Evolutionary conservation across 768 basidiomycete species (phyloP).

Genomic region (Pulveroboletus ravenelii): DNA sequence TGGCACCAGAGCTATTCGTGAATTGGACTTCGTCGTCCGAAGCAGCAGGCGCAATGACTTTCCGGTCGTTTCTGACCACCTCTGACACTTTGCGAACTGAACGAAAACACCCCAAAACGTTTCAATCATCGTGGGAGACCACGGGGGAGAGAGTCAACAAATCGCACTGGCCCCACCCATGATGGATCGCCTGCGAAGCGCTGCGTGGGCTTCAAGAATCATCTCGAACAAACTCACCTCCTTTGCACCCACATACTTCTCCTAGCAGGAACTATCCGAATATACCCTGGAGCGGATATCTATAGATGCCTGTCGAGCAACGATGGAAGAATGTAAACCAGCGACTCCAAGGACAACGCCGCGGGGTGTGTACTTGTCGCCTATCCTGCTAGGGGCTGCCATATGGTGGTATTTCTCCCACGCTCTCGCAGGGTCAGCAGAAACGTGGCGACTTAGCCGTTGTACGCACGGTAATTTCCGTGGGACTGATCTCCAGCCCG

Average conservation of each 20-base stretch:
- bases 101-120: constrained; percentile 5
- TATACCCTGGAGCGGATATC: constrained; percentile 10
- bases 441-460: not conserved
- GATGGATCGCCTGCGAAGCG: constrained; percentile 40
- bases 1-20: constrained; percentile 52
- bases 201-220: not conserved
- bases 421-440: not conserved
- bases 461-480: not conserved
- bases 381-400: constrained; percentile 4
- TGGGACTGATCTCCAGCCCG: not conserved
- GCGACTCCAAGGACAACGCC: constrained; percentile 18
- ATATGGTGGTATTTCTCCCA: constrained; percentile 4
- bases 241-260: constrained; percentile 34
- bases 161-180: constrained; percentile 39
- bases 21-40: constrained; percentile 64
- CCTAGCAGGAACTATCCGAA: constrained; percentile 25
- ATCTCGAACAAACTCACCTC: constrained; percentile 22
- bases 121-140: not conserved
- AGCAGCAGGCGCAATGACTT: constrained; percentile 66
- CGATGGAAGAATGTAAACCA: constrained; percentile 13
- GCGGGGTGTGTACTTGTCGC: constrained; percentile 25
- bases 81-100: constrained; percentile 39
- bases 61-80: constrained; percentile 33
- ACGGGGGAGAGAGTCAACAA: constrained; percentile 30
- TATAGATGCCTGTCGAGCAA: constrained; percentile 6